These are phyloP conservation scores for Epichloe scottii DNA, from an alignment of 2,329 filamentous ascomycete genomes.

Conservation along the genomic window DNA sequence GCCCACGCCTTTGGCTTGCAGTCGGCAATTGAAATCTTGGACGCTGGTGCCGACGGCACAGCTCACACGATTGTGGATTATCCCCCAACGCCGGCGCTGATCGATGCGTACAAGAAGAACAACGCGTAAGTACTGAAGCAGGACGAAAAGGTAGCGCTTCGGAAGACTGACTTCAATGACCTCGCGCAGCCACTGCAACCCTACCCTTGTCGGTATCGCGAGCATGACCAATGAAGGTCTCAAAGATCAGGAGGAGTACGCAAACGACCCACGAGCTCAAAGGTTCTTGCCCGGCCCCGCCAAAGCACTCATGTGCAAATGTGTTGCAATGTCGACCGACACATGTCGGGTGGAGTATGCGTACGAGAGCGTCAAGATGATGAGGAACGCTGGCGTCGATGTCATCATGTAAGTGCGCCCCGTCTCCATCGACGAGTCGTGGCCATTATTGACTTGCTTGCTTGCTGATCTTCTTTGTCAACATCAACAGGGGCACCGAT, in stretches of 20 bases:
- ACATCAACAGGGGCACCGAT: slow-evolving; percentile 8
- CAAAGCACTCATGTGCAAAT: slow-evolving; percentile 6
- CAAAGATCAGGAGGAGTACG: slow-evolving; percentile 9
- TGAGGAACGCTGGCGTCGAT: slow-evolving; percentile 7
- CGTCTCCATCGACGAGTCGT: not conserved
- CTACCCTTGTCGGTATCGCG: slow-evolving; percentile 12
- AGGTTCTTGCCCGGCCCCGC: slow-evolving; percentile 3
- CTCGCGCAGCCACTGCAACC: slow-evolving; percentile 10
- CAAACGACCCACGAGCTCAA: slow-evolving; percentile 9
- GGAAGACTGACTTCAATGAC: not conserved
- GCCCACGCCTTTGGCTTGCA: slow-evolving; percentile 15
- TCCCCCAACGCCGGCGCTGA: slow-evolving; percentile 12
- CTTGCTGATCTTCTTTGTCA: not conserved
- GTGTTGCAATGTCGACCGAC: slow-evolving; percentile 3
- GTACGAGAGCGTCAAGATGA: slow-evolving; percentile 7
- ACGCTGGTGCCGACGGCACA: slow-evolving; percentile 16
- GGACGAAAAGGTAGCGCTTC: not conserved
- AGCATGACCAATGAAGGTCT: slow-evolving; percentile 14
- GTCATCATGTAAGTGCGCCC: slow-evolving; percentile 7
- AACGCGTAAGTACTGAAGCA: slow-evolving; percentile 6
- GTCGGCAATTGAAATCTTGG: slow-evolving; percentile 16
- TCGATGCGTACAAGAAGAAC: slow-evolving; percentile 13
- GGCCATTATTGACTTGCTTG: not conserved
- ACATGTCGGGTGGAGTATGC: slow-evolving; percentile 7
- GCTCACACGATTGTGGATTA: slow-evolving; percentile 20